These are phyloP conservation scores for Vigna radiata DNA, from an alignment of 306 rosid genomes.

Conservation along the genomic window DNA sequence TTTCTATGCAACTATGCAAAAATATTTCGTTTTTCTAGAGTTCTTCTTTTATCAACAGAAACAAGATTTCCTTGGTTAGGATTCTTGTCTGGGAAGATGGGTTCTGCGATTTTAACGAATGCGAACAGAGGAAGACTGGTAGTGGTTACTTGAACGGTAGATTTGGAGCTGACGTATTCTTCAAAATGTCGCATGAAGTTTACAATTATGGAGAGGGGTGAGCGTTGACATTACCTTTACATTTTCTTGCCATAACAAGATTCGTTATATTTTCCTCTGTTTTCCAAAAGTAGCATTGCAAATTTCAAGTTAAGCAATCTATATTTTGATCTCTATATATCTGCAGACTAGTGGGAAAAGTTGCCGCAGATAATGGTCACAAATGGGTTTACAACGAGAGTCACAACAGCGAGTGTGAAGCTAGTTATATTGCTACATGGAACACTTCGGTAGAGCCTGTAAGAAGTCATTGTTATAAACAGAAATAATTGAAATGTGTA, in stretches of 20 bases:
- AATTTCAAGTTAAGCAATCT: neutral
- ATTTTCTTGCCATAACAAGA: constrained; percentile 26
- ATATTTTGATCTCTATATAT: constrained; percentile 20
- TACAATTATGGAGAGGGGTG: constrained; percentile 96
- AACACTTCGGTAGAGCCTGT: constrained; percentile 79
- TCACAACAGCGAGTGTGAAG: constrained; percentile 62
- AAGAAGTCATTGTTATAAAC: constrained; percentile 27
- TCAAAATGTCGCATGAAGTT: constrained; percentile 98
- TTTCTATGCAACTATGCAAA: constrained; percentile 25
- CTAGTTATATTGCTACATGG: constrained; percentile 72
- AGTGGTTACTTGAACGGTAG: constrained; percentile 56
- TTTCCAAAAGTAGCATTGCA: neutral
- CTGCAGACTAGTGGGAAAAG: constrained; percentile 80
- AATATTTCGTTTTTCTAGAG: constrained; percentile 9
- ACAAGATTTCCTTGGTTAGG: constrained; percentile 53
- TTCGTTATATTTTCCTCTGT: constrained; percentile 12
- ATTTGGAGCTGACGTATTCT: constrained; percentile 88
- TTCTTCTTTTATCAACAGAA: neutral
- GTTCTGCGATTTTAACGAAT: constrained; percentile 81
- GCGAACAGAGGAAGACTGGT: constrained; percentile 58
- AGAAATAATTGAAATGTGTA: neutral
- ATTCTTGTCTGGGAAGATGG: constrained; percentile 99
- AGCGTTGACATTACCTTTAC: constrained; percentile 35
- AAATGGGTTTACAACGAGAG: constrained; percentile 81
- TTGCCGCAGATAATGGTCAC: constrained; percentile 83